Evolutionary conservation across 78 protist species (phyloP).

Genomic region (Anaeramoeba flamelloides): DNA sequence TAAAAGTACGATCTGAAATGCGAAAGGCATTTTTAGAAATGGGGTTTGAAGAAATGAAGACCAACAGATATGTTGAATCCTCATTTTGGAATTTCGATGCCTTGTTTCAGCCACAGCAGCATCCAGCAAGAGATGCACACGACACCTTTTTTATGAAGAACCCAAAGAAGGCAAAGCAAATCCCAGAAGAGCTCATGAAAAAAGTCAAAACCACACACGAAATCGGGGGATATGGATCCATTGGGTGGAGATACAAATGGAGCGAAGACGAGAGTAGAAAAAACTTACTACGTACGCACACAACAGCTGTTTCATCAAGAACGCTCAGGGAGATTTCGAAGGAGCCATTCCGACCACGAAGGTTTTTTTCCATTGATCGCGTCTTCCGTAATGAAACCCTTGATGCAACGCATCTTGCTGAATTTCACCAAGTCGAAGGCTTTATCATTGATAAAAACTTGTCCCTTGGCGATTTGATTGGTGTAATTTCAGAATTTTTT

Average conservation of each 20-base stretch:
- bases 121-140: constrained; percentile 97
- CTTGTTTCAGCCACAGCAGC: constrained; percentile 95
- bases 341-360: constrained; percentile 46
- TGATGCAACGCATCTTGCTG: constrained; percentile 96
- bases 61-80: constrained; percentile 28
- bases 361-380: constrained; percentile 93
- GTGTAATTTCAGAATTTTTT: constrained; percentile 75
- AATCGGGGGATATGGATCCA: constrained; percentile 68
- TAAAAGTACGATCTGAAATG: neutral
- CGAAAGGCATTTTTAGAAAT: constrained; percentile 9
- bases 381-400: constrained; percentile 96
- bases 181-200: constrained; percentile 66
- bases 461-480: constrained; percentile 76
- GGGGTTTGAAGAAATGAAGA: constrained; percentile 33
- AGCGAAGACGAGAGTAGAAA: constrained; percentile 58
- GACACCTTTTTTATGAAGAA: constrained; percentile 91
- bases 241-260: constrained; percentile 81
- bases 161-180: no score
- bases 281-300: constrained; percentile 95
- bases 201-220: constrained; percentile 65
- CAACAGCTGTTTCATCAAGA: constrained; percentile 92
- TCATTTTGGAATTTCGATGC: constrained; percentile 99
- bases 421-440: constrained; percentile 97
- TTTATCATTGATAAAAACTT: constrained; percentile 69
- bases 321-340: neutral